Base-by-base conservation (phyloP, 2,329 filamentous ascomycete species). In the Beauveria scarabaeidicola region DNA sequence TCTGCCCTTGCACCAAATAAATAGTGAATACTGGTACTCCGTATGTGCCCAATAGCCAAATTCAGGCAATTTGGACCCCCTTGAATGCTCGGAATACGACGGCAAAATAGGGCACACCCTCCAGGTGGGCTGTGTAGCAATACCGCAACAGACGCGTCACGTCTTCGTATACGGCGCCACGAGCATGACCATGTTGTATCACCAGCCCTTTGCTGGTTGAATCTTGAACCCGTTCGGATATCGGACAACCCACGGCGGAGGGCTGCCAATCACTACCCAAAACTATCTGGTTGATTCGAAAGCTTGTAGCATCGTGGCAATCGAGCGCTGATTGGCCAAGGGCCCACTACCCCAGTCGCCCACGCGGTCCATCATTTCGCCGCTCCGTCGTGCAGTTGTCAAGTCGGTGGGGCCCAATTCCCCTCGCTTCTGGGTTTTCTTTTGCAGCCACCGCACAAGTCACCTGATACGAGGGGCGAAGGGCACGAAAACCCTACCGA, bases 401-500 rank as follows among this genome's bases (percentile, higher is more conserved):
- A 44, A 27, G 15, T 29, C 36, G n/a, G 43, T 40, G 44, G 38
- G 54, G 13, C 11, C 9, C 47, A 17, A 11, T 15, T 9, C 21
- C 47, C 7, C 48, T 44, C 48, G 38, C 38, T 47, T 52, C 47
- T 29, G 32, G 11, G 32, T 13, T 44, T 40, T 38, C 17, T 3
- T 6, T 40, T 3, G 13, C 17, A 9, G 5, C 43, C 43, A 27
- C 25, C 51, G 44, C 64, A 61, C 63, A 57, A 52, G 64, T 70
- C 70, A 72, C 69, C 65, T 73, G 71, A 72, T 62, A 51, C 63
- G 65, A 66, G 66, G 65, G 67, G 65, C 65, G 68, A 69, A 75
- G 73, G 73, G 73, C 72, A 74, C 64, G 65, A 67, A 73, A 75
- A 72, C 73, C 73, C 73, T 75, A 75, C 67, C 58, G 63, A 60